Evolutionary conservation across 2,329 filamentous ascomycete species (phyloP), one percentile per base, ranked within the genome.

Genomic region (Alternaria brassicicola): DNA sequence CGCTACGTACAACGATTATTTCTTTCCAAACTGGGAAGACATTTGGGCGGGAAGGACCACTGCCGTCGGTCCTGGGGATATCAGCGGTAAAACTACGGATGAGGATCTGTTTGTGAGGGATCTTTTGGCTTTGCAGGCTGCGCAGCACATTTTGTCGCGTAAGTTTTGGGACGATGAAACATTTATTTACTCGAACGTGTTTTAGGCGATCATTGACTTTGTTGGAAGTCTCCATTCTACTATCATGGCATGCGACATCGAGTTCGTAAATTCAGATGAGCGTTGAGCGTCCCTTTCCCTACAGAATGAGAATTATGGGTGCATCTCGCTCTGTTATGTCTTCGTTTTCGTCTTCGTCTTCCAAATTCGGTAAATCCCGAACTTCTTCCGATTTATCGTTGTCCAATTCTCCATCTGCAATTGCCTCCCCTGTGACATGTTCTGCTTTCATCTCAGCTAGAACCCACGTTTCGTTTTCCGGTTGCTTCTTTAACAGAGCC

Each of bases 1-100:
- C 17, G 36, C 26, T 13, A 48, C 52, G 10, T 52, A 56, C 15
- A 28, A 36, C 1, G 52, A 56, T 10, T 60, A 45, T 21, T 49
- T 56, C 5, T 7, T 13, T 7, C 13, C 21, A 3, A 36, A 33
- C n/a, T 59, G 57, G 52, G 30, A 55, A 2, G 33, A 47, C 19
- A 19, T 52, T 3, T 52, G 57, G 52, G 36, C 10, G 4, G 47
- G 47, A 13, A 39, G 6, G 3, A 31, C 33, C 10, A 10, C 8
- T 15, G 36, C 23, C 12, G 3, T 39, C 7, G n/a, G 33, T 4
- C 8, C n/a, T 36, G 8, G 33, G 9, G 33, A 10, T 38, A 12
- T 12, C 9, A 38, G 21, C 9, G 4, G 9, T 12, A 38, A 38
- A 17, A 21, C 36, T 21, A 36, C 33, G 33, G 12, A n/a, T n/a